These are phyloP conservation scores for Neoboletus magnificus DNA, from an alignment of 768 basidiomycete genomes.

Conservation along the genomic window DNA sequence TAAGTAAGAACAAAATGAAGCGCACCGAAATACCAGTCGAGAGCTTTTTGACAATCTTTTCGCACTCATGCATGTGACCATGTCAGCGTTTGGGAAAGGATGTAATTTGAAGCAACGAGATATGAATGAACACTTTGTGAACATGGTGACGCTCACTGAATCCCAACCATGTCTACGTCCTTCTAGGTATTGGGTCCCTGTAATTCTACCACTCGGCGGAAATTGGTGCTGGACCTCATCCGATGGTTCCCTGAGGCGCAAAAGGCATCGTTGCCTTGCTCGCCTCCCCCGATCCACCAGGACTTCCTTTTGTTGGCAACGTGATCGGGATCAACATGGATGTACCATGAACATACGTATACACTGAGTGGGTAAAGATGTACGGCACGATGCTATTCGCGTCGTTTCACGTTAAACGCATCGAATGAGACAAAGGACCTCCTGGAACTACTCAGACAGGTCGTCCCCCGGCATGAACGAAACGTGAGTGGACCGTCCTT, in stretches of 20 bases:
- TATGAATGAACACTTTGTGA: not conserved
- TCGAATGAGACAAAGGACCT: slow-evolving; percentile 35
- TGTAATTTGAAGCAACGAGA: not conserved
- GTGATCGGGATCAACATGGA: slow-evolving; percentile 31
- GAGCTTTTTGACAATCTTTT: not conserved
- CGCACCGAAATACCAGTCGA: not conserved
- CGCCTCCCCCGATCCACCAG: slow-evolving; percentile 34
- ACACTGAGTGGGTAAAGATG: slow-evolving; percentile 35
- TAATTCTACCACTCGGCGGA: not conserved
- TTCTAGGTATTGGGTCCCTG: not conserved
- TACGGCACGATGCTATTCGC: slow-evolving; percentile 22
- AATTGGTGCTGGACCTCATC: not conserved
- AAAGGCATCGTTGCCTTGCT: not conserved
- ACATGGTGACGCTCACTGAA: not conserved
- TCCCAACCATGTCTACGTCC: not conserved
- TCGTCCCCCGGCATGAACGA: slow-evolving; percentile 27
- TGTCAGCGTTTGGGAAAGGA: slow-evolving; percentile 8
- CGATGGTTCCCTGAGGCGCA: not conserved
- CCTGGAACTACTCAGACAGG: slow-evolving; percentile 54
- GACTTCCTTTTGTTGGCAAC: slow-evolving; percentile 38
- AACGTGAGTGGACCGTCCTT: slow-evolving; percentile 3
- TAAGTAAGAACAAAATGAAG: not conserved
- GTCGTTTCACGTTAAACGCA: not conserved
- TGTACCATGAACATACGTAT: slow-evolving; percentile 33
- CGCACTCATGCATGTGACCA: not conserved